Evolutionary conservation across 2,329 filamentous ascomycete species (phyloP).

Genomic region (Cordyceps cateniannulata): DNA sequence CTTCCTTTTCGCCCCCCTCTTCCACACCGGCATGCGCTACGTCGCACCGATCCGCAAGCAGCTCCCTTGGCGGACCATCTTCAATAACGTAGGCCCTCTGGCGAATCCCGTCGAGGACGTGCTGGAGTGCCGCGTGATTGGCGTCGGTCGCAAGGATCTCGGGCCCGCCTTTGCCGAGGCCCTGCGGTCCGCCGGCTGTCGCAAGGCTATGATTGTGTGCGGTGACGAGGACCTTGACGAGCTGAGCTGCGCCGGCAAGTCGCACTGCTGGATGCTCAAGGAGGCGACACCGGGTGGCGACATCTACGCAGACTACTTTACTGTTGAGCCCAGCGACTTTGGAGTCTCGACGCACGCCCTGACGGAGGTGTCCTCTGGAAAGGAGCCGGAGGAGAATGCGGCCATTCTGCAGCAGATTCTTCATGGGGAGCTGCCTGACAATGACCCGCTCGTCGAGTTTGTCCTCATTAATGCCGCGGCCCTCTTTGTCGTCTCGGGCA

Average conservation of each 20-base stretch:
- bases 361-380: constrained; percentile 72
- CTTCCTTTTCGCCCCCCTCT: constrained; percentile 92
- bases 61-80: constrained; percentile 91
- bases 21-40: constrained; percentile 91
- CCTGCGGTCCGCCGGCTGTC: constrained; percentile 65
- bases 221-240: constrained; percentile 94
- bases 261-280: constrained; percentile 79
- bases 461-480: constrained; percentile 91
- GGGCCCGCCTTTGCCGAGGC: constrained; percentile 87
- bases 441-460: constrained; percentile 86
- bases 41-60: constrained; percentile 80
- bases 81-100: constrained; percentile 91
- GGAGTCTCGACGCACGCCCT: constrained; percentile 71
- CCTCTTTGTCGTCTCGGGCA: constrained; percentile 74
- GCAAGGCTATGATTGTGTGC: constrained; percentile 85
- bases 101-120: constrained; percentile 81
- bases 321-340: constrained; percentile 77
- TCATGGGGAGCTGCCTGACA: constrained; percentile 60
- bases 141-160: constrained; percentile 80
- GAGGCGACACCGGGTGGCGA: constrained; percentile 34
- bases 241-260: constrained; percentile 82
- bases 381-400: constrained; percentile 82
- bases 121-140: constrained; percentile 87
- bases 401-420: constrained; percentile 74
- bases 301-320: constrained; percentile 67